phyloP scores from a whole-genome alignment of 768 basidiomycete species.

The Kwoniella dejecticola region DNA sequence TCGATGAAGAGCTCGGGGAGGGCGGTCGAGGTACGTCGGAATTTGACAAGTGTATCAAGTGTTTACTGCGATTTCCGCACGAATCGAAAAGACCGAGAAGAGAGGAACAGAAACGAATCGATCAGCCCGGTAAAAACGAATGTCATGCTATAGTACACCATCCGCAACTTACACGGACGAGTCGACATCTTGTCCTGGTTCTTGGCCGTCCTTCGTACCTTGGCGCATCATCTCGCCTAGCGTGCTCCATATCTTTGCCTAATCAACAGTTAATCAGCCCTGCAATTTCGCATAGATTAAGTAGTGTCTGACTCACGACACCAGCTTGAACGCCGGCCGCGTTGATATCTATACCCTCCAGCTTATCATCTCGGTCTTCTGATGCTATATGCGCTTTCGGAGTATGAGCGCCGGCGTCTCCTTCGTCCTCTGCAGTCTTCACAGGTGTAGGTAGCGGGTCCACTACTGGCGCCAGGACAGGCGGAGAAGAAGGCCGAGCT shows the following conservation, averaged over 20 bases:
- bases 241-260: conserved; percentile 36
- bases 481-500: conserved; percentile 12
- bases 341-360: conserved; percentile 23
- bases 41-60: conserved; percentile 33
- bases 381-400: neutral
- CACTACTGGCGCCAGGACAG: conserved; percentile 3
- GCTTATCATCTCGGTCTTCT: neutral
- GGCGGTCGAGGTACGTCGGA: conserved; percentile 26
- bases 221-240: conserved; percentile 36
- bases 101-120: neutral
- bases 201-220: conserved; percentile 21
- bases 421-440: neutral
- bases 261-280: neutral
- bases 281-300: neutral
- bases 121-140: too few species aligned
- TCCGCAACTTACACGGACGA: conserved; percentile 36
- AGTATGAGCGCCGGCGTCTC: neutral
- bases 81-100: neutral
- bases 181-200: neutral
- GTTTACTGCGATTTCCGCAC: conserved; percentile 23
- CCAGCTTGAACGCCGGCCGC: conserved; percentile 21
- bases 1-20: conserved; percentile 35
- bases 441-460: neutral
- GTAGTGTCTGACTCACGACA: conserved; percentile 18
- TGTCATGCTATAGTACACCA: too few species aligned